Base-by-base conservation (phyloP, 768 basidiomycete genomes). In the Macrolepiota fuliginosa region DNA sequence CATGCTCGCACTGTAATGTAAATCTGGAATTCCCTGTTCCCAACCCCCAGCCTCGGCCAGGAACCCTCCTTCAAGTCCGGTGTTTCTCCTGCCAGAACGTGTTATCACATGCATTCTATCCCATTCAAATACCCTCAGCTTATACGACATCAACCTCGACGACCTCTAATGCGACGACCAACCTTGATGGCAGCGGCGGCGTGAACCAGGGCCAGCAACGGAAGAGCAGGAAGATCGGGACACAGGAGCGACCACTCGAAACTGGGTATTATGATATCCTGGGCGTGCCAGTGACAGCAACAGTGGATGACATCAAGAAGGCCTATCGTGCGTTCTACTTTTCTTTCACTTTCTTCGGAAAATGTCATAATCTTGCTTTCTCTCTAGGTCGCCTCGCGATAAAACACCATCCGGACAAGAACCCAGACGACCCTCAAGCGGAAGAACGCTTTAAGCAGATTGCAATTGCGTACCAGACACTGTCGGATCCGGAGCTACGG, bases 351-450 rank as follows among this genome's bases (percentile, higher is more conserved):
- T n/a, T 53, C 62, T 54, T 50, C 47, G 11, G 6, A 17, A 22
- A 11, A 13, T 5, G 36, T 19, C 35, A 53, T 51, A 40, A n/a
- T 39, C 56, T 22, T 27, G 24, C 47, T 54, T 36, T 56, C 53
- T 39, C 47, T 35, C 7, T 56, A 92, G 89, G 91, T 47, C 84
- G 89, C 5, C 80, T 93, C 54, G 94, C 94, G 1, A 94, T 96
- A 74, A 94, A 94, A 73, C 87, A 89, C 68, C 93, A 94, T 71
- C 93, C 93, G 0, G 93, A 95, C 82, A 95, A 95, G 80, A 94
- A 96, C 70, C 92, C 86, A 0, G 86, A 90, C 68, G 93, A 95
- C 72, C 93, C 92, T 0, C 73, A 80, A 25, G 92, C 94, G 0
- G 92, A 91, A 68, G 92, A 92, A 63, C 83, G 86, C n/a, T 94